A percentile compares a stretch with the other conserved stretches of the same genome.
phyloP scores from a whole-genome alignment of 2,329 filamentous ascomycete genomes.

The Phialophora expanda region DNA sequence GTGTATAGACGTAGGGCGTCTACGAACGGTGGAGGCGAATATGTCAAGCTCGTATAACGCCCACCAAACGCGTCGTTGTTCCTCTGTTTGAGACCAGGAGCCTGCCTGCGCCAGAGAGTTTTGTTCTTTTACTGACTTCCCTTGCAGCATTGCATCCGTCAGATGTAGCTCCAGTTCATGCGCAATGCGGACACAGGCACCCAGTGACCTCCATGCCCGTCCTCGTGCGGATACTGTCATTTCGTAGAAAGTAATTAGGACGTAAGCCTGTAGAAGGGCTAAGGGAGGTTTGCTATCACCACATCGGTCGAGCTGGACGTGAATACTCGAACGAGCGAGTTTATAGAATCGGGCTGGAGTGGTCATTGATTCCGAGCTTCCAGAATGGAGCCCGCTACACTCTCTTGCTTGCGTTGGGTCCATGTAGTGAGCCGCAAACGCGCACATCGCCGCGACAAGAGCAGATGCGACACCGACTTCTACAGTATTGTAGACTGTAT shows the following conservation, averaged over 20 bases:
- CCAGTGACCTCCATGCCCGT: conserved; percentile 15
- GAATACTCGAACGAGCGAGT: conserved; percentile 12
- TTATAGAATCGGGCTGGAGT: conserved; percentile 10
- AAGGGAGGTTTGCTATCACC: conserved; percentile 15
- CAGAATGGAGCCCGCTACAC: no score
- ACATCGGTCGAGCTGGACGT: conserved; percentile 10
- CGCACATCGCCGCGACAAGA: conserved; percentile 14
- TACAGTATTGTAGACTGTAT: conserved; percentile 9
- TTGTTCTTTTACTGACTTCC: conserved; percentile 6
- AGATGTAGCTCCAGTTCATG: conserved; percentile 19
- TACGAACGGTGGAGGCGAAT: conserved; percentile 15
- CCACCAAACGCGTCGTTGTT: conserved; percentile 19
- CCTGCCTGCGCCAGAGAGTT: not conserved
- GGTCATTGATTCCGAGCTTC: not conserved
- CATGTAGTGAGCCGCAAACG: conserved; percentile 11
- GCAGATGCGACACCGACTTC: not conserved
- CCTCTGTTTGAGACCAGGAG: conserved; percentile 11
- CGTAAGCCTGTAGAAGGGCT: conserved; percentile 11
- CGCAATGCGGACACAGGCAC: conserved; percentile 17
- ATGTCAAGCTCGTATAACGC: conserved; percentile 17
- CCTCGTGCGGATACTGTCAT: conserved; percentile 8
- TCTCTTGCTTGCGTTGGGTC: conserved; percentile 1
- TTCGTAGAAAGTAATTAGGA: conserved; percentile 18
- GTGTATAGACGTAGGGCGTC: conserved; percentile 14
- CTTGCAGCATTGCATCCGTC: conserved; percentile 14